Percentiles rank a stretch among this genome's conserved stretches.
Conservation (phyloP, 2,329 filamentous ascomycete species). For the Lachnellula hyalina region DNA sequence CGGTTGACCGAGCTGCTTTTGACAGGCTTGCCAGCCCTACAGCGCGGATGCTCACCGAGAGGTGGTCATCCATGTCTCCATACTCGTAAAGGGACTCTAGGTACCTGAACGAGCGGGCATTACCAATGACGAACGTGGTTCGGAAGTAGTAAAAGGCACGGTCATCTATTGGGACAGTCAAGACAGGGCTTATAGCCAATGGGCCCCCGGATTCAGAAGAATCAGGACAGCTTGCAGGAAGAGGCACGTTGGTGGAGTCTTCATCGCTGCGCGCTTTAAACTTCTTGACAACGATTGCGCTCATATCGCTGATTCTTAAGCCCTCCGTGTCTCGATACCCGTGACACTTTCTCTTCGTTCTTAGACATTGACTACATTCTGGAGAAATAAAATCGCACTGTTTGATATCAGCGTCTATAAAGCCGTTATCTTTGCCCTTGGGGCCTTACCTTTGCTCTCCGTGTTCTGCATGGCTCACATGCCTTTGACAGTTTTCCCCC, state of each 20-base stretch:
- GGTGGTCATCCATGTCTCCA: not conserved
- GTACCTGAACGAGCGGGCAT: slow-evolving; percentile 2
- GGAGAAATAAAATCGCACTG: slow-evolving; percentile 6
- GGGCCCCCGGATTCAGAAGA: not conserved
- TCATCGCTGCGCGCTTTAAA: not conserved
- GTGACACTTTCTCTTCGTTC: slow-evolving; percentile 2
- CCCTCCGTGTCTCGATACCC: slow-evolving; percentile 6
- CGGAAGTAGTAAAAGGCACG: slow-evolving; percentile 4
- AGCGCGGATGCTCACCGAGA: slow-evolving; percentile 26
- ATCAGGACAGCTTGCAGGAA: not conserved
- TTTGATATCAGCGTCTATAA: not conserved
- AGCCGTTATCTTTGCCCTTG: not conserved
- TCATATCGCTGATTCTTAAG: slow-evolving; percentile 5
- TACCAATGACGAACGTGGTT: slow-evolving; percentile 1
- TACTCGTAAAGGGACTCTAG: not conserved
- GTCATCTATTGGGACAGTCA: not conserved
- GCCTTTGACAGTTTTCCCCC: slow-evolving; percentile 8
- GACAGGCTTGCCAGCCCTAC: slow-evolving; percentile 48
- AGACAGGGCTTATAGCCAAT: not conserved
- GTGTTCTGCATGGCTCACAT: slow-evolving; percentile 3
- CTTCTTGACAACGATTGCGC: slow-evolving; percentile 1
- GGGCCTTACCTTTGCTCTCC: slow-evolving; percentile 2
- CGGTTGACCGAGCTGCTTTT: slow-evolving; percentile 27
- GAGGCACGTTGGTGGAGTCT: not conserved
- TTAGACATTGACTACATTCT: slow-evolving; percentile 1